phyloP scores from a whole-genome alignment of 306 rosid species.

The Cucurbita maxima region DNA sequence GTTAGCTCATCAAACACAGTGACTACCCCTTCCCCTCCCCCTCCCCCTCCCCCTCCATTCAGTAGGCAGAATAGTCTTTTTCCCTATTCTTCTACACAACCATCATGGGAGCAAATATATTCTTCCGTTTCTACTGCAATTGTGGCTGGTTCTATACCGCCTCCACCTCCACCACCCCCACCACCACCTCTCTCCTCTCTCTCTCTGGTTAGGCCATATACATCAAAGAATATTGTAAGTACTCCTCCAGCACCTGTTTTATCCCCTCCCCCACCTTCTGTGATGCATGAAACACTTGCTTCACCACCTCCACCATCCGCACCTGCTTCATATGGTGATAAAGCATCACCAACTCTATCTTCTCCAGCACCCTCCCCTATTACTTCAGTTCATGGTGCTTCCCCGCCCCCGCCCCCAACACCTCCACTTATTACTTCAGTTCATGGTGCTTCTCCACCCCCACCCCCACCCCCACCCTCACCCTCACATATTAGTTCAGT shows the following conservation, averaged over 20 bases:
- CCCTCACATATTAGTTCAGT: no score
- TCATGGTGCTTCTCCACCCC: neutral
- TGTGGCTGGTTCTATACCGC: constrained; percentile 1
- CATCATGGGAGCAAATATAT: constrained; percentile 1
- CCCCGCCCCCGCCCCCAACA: neutral
- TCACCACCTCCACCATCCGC: no score
- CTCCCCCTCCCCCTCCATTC: constrained; percentile 8
- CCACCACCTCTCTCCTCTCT: neutral
- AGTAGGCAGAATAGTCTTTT: neutral
- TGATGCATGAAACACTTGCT: no score
- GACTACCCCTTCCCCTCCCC: constrained; percentile 15
- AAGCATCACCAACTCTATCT: no score
- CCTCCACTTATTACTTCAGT: no score
- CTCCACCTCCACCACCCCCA: neutral
- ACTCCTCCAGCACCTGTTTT: neutral
- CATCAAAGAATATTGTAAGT: neutral
- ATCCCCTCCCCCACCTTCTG: neutral
- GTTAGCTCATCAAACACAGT: neutral
- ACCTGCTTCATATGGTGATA: no score
- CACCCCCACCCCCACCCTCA: neutral
- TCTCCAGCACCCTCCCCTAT: no score
- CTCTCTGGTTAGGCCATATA: neutral
- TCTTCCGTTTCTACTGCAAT: neutral
- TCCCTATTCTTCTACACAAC: neutral
- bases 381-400: no score